Evolutionary conservation across 2,329 filamentous ascomycete genomes (phyloP).

Genomic region (Aspergillus sp.): DNA sequence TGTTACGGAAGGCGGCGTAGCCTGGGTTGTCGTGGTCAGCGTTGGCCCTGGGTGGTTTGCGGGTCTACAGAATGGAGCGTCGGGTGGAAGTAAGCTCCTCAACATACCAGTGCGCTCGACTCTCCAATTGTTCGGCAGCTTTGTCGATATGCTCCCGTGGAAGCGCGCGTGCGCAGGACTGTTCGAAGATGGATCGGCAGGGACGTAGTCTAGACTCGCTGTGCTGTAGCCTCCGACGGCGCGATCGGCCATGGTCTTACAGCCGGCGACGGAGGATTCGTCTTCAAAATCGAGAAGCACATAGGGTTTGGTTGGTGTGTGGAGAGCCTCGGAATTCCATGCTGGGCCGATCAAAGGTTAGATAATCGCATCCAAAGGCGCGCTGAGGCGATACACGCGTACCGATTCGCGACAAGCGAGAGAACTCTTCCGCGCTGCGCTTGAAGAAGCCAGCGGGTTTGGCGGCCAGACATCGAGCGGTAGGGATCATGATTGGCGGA

Average conservation of each 20-base stretch:
- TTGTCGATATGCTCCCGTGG: conserved; percentile 82
- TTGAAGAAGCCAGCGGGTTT: conserved; percentile 53
- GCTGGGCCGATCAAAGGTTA: conserved; percentile 25
- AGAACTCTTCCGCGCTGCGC: conserved; percentile 59
- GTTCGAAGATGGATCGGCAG: conserved; percentile 42
- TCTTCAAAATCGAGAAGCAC: conserved; percentile 43
- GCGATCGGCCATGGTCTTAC: conserved; percentile 79
- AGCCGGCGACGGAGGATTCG: conserved; percentile 31
- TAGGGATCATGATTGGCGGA: conserved; percentile 37
- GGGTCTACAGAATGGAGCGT: not conserved
- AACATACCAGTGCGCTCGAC: conserved; percentile 40
- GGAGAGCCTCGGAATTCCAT: conserved; percentile 40
- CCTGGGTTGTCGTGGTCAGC: conserved; percentile 53
- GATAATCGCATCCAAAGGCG: conserved; percentile 7
- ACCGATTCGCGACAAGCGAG: conserved; percentile 57
- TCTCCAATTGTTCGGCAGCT: conserved; percentile 66
- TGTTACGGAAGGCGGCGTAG: conserved; percentile 87
- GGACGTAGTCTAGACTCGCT: conserved; percentile 67
- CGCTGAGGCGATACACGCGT: conserved; percentile 13
- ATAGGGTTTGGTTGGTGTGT: conserved; percentile 39
- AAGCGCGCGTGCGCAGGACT: conserved; percentile 71
- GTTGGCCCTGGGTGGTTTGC: not conserved
- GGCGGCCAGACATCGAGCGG: conserved; percentile 37
- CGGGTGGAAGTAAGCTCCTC: not conserved
- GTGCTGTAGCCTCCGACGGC: conserved; percentile 85